Evolutionary conservation across 2,329 filamentous ascomycete species (phyloP).

Genomic region (Beauveria sp.): DNA sequence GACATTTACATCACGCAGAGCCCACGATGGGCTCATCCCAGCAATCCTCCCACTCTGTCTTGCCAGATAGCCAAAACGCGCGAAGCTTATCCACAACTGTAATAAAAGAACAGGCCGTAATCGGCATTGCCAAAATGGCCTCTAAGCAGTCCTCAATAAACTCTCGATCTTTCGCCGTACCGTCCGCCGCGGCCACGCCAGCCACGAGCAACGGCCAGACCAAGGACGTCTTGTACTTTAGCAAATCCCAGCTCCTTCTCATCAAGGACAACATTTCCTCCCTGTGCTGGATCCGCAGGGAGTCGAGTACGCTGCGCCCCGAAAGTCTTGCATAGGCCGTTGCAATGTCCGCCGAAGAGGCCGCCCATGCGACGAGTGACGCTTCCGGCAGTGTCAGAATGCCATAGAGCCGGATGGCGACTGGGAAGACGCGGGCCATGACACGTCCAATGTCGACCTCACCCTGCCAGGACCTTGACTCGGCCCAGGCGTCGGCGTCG

Average conservation of each 20-base stretch:
- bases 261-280: background rate
- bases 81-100: background rate
- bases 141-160: background rate
- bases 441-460: background rate
- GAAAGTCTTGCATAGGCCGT: background rate
- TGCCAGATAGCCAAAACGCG: background rate
- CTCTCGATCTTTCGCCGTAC: background rate
- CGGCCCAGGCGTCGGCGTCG: background rate
- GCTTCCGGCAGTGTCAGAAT: background rate
- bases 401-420: background rate
- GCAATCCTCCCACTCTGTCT: background rate
- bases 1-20: background rate
- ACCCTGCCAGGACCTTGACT: background rate
- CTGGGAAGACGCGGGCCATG: background rate
- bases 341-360: background rate
- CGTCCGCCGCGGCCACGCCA: background rate
- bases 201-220: background rate
- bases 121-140: background rate
- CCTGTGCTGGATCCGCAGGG: background rate
- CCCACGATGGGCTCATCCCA: slow-evolving; percentile 1
- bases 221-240: background rate
- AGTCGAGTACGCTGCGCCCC: background rate
- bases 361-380: background rate
- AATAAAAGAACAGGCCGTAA: background rate
- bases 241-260: background rate